Conservation (phyloP, 2,329 filamentous ascomycete genomes). For the Epicoccum nigrum region DNA sequence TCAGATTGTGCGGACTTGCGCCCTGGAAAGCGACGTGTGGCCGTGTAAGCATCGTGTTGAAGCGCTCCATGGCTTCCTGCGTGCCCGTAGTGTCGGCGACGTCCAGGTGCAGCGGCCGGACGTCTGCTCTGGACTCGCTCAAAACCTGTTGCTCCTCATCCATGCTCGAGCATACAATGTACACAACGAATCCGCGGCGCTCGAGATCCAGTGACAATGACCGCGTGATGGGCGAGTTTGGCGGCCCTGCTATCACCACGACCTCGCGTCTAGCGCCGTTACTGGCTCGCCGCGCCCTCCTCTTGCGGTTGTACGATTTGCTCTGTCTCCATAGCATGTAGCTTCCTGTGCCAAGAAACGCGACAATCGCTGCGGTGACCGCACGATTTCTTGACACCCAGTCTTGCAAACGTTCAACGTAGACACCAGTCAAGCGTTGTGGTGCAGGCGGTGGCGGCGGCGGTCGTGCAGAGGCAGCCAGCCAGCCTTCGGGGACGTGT, state of each 20-base stretch:
- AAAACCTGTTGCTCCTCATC: constrained; percentile 85
- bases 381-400: constrained; percentile 79
- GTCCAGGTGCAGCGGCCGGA: constrained; percentile 81
- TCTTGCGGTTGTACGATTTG: constrained; percentile 63
- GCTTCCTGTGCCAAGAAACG: constrained; percentile 70
- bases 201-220: constrained; percentile 87
- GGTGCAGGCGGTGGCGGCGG: constrained; percentile 56
- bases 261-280: constrained; percentile 91
- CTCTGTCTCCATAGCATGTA: constrained; percentile 67
- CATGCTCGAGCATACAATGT: constrained; percentile 81
- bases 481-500: constrained; percentile 70
- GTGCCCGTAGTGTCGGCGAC: constrained; percentile 76
- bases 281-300: constrained; percentile 76
- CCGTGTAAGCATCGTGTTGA: constrained; percentile 72
- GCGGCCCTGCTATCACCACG: constrained; percentile 85
- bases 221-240: constrained; percentile 80
- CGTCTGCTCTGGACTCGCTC: constrained; percentile 77
- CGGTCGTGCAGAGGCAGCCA: constrained; percentile 72
- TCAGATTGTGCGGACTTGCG: constrained; percentile 75
- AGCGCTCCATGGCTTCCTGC: constrained; percentile 72
- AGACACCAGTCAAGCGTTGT: constrained; percentile 52
- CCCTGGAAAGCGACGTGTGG: constrained; percentile 78
- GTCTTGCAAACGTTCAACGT: constrained; percentile 64
- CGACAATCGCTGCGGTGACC: constrained; percentile 71
- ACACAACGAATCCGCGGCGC: constrained; percentile 90